phyloP scores from a whole-genome alignment of 2,329 filamentous ascomycete genomes.

The Chaetomium sp. region DNA sequence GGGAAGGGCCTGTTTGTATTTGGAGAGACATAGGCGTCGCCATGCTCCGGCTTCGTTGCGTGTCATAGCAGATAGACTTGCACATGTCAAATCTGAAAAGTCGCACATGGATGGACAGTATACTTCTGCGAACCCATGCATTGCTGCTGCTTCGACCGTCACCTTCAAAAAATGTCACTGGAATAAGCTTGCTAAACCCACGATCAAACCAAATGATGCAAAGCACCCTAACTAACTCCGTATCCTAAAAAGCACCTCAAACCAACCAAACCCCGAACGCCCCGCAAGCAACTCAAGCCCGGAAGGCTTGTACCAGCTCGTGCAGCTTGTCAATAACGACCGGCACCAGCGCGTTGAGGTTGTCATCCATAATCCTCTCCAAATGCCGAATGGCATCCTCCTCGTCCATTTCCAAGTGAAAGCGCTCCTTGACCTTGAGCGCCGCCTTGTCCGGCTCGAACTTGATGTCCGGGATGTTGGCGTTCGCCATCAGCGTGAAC shows the following conservation, averaged over 20 bases:
- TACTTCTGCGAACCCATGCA: neutral
- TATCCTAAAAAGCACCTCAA: neutral
- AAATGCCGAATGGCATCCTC: constrained; percentile 89
- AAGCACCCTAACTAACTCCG: neutral
- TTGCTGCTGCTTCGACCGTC: neutral
- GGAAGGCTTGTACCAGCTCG: constrained; percentile 88
- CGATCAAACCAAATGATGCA: neutral
- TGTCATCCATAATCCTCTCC: constrained; percentile 87
- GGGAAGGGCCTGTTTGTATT: constrained; percentile 94
- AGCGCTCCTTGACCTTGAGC: constrained; percentile 90
- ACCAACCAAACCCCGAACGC: neutral
- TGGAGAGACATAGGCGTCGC: constrained; percentile 51
- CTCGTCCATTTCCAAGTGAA: constrained; percentile 87
- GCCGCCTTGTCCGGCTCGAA: constrained; percentile 93
- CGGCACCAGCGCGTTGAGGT: constrained; percentile 83
- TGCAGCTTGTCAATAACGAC: constrained; percentile 95
- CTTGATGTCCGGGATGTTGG: constrained; percentile 93
- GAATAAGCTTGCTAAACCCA: neutral
- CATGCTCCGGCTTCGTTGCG: neutral
- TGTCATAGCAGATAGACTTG: neutral
- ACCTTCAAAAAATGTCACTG: no score
- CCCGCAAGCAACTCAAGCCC: constrained; percentile 54
- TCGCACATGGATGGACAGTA: neutral
- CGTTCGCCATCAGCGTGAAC: constrained; percentile 96
- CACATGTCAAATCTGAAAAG: neutral